phyloP scores from a whole-genome alignment of 179 eudicot species.

The Nepenthes alata region DNA sequence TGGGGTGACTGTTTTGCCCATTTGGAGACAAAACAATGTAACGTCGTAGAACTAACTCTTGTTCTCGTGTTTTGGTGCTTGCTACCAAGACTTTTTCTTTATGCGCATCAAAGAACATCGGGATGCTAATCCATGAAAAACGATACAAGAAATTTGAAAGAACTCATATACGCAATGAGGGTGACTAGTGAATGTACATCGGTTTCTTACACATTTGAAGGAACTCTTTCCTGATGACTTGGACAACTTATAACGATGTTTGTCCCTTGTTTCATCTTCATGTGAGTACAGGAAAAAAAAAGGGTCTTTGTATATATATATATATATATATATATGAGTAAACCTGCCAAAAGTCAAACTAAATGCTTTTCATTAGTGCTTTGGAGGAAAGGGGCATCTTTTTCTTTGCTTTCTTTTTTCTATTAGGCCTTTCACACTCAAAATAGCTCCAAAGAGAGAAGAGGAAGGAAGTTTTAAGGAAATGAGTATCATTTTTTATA shows the following conservation, averaged over 20 bases:
- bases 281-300: too few relatives aligned
- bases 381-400: too few relatives aligned
- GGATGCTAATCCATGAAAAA: slow-evolving; percentile 32
- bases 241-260: slow-evolving; percentile 28
- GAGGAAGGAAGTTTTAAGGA: too few relatives aligned
- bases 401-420: too few relatives aligned
- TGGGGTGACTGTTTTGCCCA: too few relatives aligned
- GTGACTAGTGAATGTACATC: slow-evolving; percentile 38
- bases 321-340: too few relatives aligned
- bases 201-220: slow-evolving; percentile 29
- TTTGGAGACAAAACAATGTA: not conserved
- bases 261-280: slow-evolving; percentile 8
- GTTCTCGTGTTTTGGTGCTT: slow-evolving; percentile 2
- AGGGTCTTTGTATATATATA: too few relatives aligned
- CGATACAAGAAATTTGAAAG: slow-evolving; percentile 38
- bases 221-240: slow-evolving; percentile 47
- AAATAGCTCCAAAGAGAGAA: too few relatives aligned
- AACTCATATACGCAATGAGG: slow-evolving; percentile 27
- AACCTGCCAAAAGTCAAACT: too few relatives aligned
- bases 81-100: slow-evolving; percentile 40
- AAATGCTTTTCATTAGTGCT: too few relatives aligned
- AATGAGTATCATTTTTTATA: too few relatives aligned
- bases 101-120: slow-evolving; percentile 28
- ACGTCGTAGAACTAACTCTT: slow-evolving; percentile 3
- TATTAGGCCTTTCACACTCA: too few relatives aligned